A percentile compares a stretch with the other conserved stretches of the same genome.
Conservation (phyloP, 805 yeast species). For the Gaillardinia entomophila region DNA sequence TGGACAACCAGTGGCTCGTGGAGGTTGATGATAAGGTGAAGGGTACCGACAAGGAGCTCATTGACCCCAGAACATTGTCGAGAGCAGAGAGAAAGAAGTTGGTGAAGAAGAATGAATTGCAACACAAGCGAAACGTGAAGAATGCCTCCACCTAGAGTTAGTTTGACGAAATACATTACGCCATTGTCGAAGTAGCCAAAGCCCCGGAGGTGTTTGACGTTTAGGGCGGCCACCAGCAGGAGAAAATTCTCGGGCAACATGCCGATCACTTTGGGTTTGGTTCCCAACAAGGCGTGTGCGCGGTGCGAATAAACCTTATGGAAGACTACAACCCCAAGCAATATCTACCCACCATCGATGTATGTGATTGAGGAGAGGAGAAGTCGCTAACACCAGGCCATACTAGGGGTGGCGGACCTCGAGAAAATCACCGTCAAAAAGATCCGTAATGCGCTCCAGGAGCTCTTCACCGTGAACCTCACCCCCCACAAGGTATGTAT, state of each 20-base stretch:
- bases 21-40: slow-evolving; percentile 78
- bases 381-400: slow-evolving; percentile 46
- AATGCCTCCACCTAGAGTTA: slow-evolving; percentile 10
- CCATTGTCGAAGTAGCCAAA: too few relatives aligned
- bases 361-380: slow-evolving; percentile 3
- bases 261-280: too few relatives aligned
- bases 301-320: too few relatives aligned
- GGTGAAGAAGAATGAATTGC: slow-evolving; percentile 77
- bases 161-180: too few relatives aligned
- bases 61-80: slow-evolving; percentile 80
- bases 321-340: slow-evolving; percentile 3
- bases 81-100: slow-evolving; percentile 82
- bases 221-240: too few relatives aligned
- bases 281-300: too few relatives aligned
- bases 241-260: too few relatives aligned
- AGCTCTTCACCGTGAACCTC: slow-evolving; percentile 54
- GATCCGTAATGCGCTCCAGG: slow-evolving; percentile 68
- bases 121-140: slow-evolving; percentile 75
- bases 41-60: slow-evolving; percentile 48
- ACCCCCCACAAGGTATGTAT: slow-evolving; percentile 37
- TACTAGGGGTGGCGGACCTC: slow-evolving; percentile 63
- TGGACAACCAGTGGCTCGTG: slow-evolving; percentile 92
- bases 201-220: too few relatives aligned
- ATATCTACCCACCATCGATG: slow-evolving; percentile 12
- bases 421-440: slow-evolving; percentile 66